These are phyloP conservation scores for Claviceps quebecensis DNA, from an alignment of 2,329 filamentous ascomycete genomes.

Conservation along the genomic window DNA sequence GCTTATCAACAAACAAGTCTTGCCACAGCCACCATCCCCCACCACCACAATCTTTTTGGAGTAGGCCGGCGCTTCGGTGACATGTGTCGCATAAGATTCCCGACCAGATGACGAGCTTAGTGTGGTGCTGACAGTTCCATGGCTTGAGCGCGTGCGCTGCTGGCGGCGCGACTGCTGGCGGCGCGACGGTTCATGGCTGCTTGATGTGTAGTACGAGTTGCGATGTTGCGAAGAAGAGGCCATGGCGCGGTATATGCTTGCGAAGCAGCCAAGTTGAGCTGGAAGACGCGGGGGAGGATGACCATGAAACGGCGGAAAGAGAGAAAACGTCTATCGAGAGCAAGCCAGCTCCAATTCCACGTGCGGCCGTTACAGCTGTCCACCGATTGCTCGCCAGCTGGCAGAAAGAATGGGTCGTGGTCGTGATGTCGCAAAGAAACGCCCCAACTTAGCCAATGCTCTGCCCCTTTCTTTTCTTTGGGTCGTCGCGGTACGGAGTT, in stretches of 20 bases:
- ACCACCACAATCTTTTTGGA: conserved; percentile 99
- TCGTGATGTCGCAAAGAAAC: conserved; percentile 1
- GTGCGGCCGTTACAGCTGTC: background rate
- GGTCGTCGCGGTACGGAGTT: background rate
- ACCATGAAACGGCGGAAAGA: background rate
- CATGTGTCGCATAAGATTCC: conserved; percentile 67
- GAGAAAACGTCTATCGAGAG: background rate
- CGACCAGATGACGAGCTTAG: conserved; percentile 61
- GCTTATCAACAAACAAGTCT: conserved; percentile 96
- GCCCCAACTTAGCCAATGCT: background rate
- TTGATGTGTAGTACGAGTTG: conserved; percentile 36
- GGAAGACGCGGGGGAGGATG: background rate
- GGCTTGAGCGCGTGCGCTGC: conserved; percentile 57
- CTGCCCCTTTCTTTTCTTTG: background rate
- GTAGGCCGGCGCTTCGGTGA: conserved; percentile 82
- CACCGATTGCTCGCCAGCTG: conserved; percentile 1
- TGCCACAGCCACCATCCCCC: conserved; percentile 93
- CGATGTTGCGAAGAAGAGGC: conserved; percentile 35
- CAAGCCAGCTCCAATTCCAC: conserved; percentile 1
- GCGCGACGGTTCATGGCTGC: conserved; percentile 23
- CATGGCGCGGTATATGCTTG: conserved; percentile 22
- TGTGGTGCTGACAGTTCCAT: conserved; percentile 79
- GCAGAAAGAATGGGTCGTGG: background rate
- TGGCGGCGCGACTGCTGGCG: conserved; percentile 31
- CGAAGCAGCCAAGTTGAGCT: background rate